Base-by-base conservation (phyloP, 768 basidiomycete species). In the Serendipita vermifera region DNA sequence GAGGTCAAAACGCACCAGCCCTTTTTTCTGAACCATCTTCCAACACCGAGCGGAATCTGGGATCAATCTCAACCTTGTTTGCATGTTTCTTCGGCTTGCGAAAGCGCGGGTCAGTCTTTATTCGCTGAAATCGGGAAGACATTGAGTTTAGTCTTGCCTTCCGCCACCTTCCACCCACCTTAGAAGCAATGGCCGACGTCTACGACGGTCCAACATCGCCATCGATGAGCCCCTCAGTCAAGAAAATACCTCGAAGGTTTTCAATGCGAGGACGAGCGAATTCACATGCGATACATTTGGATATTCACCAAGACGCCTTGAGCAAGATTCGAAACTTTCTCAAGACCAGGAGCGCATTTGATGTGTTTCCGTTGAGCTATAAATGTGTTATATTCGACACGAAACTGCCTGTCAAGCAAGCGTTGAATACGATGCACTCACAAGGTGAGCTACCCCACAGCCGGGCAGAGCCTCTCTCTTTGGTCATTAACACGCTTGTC, bases 61-160 rank as follows among this genome's bases (percentile, higher is more conserved):
- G 83, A 67, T 99, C 96, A 33, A 97, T 78, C 55, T 85, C 78
- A 54, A 96, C 83, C 69, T 92, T 96, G 61, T 79, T 72, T 57
- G 81, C 72, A 33, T 83, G 80, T 68, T 83, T 88, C 66, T 81
- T 87, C 2, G 88, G 86, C 31, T 79, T 77, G 24, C 92, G 76
- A 72, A 99, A 99, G 48, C 96, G 81, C 41, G 96, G 96, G 67
- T 99, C 94, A 13, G 89, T 81, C 66, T 80, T 83, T 56, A 97
- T 74, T 54, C 87, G 75, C 17, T 85, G 78, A 68, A 98, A 99
- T 20, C 94, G 79, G 69, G 96, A 88, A 13, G 84, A 79, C 82
- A 85, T 83, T 61, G 57, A 36, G 9, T 36, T n/a, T 36, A 36
- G 9, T n/a, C 35, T 36, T 36, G 9, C 35, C n/a, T n/a, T 36